These are phyloP conservation scores for Vaccinium myrtillus DNA, from an alignment of 148 eudicot genomes.

Conservation along the genomic window DNA sequence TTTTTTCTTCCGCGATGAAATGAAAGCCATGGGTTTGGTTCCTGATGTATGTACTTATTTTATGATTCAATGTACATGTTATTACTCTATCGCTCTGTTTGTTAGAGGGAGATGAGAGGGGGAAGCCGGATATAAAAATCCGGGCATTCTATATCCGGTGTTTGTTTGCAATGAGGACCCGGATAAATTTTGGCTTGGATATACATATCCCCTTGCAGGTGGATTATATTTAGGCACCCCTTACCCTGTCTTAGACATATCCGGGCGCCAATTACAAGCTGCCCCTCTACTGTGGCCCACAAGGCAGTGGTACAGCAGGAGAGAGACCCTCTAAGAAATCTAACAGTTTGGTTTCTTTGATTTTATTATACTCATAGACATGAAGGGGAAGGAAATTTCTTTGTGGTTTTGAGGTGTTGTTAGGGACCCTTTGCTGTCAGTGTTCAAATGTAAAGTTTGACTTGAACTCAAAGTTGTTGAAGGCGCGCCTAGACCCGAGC, in stretches of 20 bases:
- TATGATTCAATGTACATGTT: not conserved
- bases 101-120: no score
- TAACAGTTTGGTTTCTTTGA: not conserved
- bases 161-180: no score
- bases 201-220: no score
- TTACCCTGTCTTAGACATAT: no score
- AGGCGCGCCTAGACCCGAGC: not conserved
- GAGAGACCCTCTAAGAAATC: no score
- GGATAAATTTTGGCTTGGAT: no score
- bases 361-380: not conserved
- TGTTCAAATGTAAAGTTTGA: not conserved
- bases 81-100: not conserved
- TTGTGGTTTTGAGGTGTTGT: not conserved
- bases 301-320: no score
- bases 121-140: no score
- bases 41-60: constrained; percentile 73
- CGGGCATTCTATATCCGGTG: no score
- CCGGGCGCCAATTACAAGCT: no score
- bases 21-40: constrained; percentile 87
- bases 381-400: not conserved
- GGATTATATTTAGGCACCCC: no score
- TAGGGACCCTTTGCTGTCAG: not conserved
- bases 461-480: constrained; percentile 3
- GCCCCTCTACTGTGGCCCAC: no score
- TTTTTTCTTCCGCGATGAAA: constrained; percentile 76